Evolutionary conservation across 2,329 filamentous ascomycete species (phyloP).

Genomic region (Fusarium palustre): DNA sequence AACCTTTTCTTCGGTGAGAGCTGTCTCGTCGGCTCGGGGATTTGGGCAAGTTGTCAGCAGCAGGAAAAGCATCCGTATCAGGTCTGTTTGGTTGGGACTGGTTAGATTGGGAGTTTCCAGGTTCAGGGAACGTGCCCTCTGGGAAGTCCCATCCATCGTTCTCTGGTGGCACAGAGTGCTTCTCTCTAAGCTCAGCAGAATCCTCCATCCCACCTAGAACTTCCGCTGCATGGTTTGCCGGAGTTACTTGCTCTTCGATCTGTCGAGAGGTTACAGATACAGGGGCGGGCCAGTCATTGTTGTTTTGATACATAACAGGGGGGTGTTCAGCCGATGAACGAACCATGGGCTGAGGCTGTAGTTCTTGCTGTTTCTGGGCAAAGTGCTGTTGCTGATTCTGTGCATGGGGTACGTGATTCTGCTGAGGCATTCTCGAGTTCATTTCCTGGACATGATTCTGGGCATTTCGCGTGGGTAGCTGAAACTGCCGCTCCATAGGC

Average conservation of each 20-base stretch:
- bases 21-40: constrained; percentile 78
- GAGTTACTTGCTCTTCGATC: constrained; percentile 51
- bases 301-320: constrained; percentile 54
- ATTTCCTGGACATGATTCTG: constrained; percentile 70
- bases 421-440: constrained; percentile 64
- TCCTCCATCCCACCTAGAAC: constrained; percentile 54
- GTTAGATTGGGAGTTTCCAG: constrained; percentile 58
- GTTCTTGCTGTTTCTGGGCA: constrained; percentile 51
- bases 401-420: constrained; percentile 70
- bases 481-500: constrained; percentile 55
- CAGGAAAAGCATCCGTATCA: constrained; percentile 89
- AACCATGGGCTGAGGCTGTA: constrained; percentile 63
- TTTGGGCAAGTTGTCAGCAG: constrained; percentile 81
- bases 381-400: constrained; percentile 55
- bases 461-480: constrained; percentile 55
- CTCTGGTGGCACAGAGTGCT: constrained; percentile 61
- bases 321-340: constrained; percentile 65
- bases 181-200: constrained; percentile 60
- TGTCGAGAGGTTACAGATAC: constrained; percentile 52
- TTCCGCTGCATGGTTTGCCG: constrained; percentile 56
- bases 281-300: constrained; percentile 52
- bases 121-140: constrained; percentile 75
- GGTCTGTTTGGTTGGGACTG: constrained; percentile 71
- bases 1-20: constrained; percentile 83
- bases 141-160: constrained; percentile 94